Base-by-base conservation (phyloP, 2,329 filamentous ascomycete genomes). In the Cytospora paraplurivora region DNA sequence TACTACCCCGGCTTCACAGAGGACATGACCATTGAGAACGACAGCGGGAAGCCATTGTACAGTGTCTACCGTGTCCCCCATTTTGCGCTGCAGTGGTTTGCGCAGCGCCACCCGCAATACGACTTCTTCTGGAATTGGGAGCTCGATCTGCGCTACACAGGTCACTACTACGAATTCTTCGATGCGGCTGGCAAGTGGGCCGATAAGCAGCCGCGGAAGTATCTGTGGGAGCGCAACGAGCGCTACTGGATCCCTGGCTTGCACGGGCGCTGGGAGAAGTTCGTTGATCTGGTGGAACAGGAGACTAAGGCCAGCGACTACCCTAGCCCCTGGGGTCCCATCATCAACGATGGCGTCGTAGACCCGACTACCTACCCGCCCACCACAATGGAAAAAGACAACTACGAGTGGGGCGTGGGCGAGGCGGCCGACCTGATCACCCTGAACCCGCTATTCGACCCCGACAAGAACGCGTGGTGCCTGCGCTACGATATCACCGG, bases 71-170 rank as follows among this genome's bases (percentile, higher is more conserved):
- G 85, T 56, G 72, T 72, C 11, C 71, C 75, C 5, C 77, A 80
- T 68, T 77, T 80, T 53, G 70, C 79, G 5, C 63, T 82, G n/a
- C 90, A 93, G 72, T 88, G 88, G 76, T 93, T 93, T 71, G 86
- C 85, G 62, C 83, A 90, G 70, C 88, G 89, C 57, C 88, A 92
- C 70, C 90, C 90, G 0, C 87, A 94, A 69, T 95, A 91, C 68
- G 89, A 93, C 69, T 92, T 85, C 70, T 82, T 92, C 69, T 95
- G 91, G 90, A 93, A 94, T 74, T 93, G 90, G 91, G 92, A 95
- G 73, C 90, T 92, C 76, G 91, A 95, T 71, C 87, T 88, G 38
- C 84, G 92, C 57, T 89, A 90, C 71, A 92, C 87, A 0, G 91
- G 91, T 10, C 90, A 94, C 68, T 88, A 93, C 76, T 93, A 93